Evolutionary conservation across 345 rosid genomes (phyloP).

Genomic region (Corchorus olitorius): DNA sequence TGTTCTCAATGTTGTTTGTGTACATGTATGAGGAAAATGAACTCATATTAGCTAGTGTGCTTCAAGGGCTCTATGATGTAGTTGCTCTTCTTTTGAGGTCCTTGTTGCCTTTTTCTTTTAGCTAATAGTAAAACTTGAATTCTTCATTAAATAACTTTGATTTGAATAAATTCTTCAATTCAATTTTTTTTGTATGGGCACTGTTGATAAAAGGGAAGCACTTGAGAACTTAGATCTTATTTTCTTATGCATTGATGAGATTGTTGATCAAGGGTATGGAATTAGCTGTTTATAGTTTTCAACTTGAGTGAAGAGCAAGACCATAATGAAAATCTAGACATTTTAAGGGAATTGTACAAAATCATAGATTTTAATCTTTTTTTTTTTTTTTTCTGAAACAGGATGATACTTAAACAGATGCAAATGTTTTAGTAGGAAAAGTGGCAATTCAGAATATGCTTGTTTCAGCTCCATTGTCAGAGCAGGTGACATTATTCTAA

Average conservation of each 20-base stretch:
- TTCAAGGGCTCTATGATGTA: too few species aligned
- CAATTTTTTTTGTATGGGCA: slow-evolving; percentile 47
- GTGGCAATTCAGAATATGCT: slow-evolving; percentile 80
- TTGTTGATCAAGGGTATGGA: slow-evolving; percentile 85
- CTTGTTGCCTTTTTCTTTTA: too few species aligned
- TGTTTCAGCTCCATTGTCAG: slow-evolving; percentile 72
- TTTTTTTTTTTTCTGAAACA: slow-evolving; percentile 27
- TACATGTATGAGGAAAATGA: too few species aligned
- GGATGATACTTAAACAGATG: slow-evolving; percentile 86
- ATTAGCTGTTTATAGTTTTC: too few species aligned
- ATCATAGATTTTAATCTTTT: not conserved
- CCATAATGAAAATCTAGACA: not conserved
- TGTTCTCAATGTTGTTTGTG: too few species aligned
- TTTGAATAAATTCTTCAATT: too few species aligned
- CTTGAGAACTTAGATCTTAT: slow-evolving; percentile 89
- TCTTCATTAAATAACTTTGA: too few species aligned
- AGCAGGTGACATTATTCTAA: slow-evolving; percentile 61
- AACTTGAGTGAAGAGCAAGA: not conserved
- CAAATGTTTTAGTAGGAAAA: slow-evolving; percentile 79
- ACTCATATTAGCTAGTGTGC: too few species aligned
- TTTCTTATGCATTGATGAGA: slow-evolving; percentile 86
- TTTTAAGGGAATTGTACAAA: too few species aligned
- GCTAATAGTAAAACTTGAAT: too few species aligned
- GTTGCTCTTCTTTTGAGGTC: too few species aligned
- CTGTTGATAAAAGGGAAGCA: slow-evolving; percentile 86